Conservation (phyloP, 257 asterid genomes). For the Nicotiana sylvestris region DNA sequence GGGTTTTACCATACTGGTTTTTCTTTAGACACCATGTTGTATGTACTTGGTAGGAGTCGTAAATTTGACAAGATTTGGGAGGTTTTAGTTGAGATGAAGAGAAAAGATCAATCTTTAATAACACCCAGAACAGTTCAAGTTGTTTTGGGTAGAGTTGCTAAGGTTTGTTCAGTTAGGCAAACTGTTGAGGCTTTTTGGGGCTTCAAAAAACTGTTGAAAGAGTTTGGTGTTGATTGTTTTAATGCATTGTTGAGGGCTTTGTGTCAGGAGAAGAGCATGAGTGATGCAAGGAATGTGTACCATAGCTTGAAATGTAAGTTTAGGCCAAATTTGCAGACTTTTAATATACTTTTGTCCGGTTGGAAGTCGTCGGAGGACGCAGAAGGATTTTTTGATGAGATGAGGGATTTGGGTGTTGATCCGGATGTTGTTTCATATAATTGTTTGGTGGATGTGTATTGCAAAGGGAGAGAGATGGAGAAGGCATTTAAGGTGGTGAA, state of each 20-base stretch:
- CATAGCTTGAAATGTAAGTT: slow-evolving; percentile 63
- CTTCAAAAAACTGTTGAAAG: slow-evolving; percentile 51
- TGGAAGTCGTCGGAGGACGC: slow-evolving; percentile 82
- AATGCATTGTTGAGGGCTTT: slow-evolving; percentile 77
- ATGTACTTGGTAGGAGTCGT: slow-evolving; percentile 71
- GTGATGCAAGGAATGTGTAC: slow-evolving; percentile 82
- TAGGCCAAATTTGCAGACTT: slow-evolving; percentile 71
- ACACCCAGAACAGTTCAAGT: slow-evolving; percentile 76
- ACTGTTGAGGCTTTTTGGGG: slow-evolving; percentile 68
- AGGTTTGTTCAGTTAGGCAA: slow-evolving; percentile 76
- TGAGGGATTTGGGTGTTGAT: slow-evolving; percentile 62
- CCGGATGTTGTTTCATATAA: slow-evolving; percentile 84
- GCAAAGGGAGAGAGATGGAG: slow-evolving; percentile 71
- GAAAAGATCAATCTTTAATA: slow-evolving; percentile 55
- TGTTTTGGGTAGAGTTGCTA: slow-evolving; percentile 77
- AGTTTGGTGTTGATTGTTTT: slow-evolving; percentile 57
- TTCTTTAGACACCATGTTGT: slow-evolving; percentile 72
- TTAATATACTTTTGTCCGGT: slow-evolving; percentile 75
- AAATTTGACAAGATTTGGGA: slow-evolving; percentile 65
- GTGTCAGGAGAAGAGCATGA: slow-evolving; percentile 89
- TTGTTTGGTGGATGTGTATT: slow-evolving; percentile 81
- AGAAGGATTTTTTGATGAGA: slow-evolving; percentile 64
- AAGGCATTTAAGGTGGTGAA: slow-evolving; percentile 52
- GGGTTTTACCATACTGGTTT: slow-evolving; percentile 61
- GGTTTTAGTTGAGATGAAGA: slow-evolving; percentile 57